Base-by-base conservation (phyloP, 352 stramenopile genomes). In the Bremia lactucae region DNA sequence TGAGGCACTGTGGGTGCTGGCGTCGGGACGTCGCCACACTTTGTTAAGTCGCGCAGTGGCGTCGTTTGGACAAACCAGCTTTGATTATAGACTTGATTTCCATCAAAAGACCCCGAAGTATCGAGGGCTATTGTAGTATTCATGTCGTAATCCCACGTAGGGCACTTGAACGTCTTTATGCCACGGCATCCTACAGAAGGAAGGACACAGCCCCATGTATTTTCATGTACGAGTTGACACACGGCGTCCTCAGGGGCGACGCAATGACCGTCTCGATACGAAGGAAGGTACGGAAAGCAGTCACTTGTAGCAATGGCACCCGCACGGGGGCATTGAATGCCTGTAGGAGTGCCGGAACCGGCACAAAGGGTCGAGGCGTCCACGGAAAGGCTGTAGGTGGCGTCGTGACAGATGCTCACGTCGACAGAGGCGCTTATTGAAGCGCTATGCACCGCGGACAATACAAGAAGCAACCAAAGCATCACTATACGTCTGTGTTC, bases 181-280 rank as follows among this genome's bases (percentile, higher is more conserved):
- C 23, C 39, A 13, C 49, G 37, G 22, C 60, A 74, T 24, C 59
- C 55, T 0, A 71, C 40, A 16, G 52, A 57, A 11, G 67, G 63
- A 19, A 78, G 53, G 3, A 68, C 59, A 21, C 66, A 77, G 31
- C 65, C 62, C 65, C 65, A 76, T 15, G 62, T 62, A 29, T 56
- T 48, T 1, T 25, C 46, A 16, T 45, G 49, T 22, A 76, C 52
- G 24, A 62, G 24, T 6, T 58, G 51, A 42, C 65, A 76, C 31
- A 61, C 45, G 9, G 65, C 55, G 33, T 72, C 54, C 25, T 76
- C 65, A 2, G 52, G 62, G 0, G 59, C 55, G 6, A 76, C 40
- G 24, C 65, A 76, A 2, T 15, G 49, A 0, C 42, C 42, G 15
- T 29, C 37, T 11, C 45, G 10, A 23, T 57, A 71, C 23, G 65